These are phyloP conservation scores for Fusarium virguliforme DNA, from an alignment of 2,329 filamentous ascomycete species.

Conservation along the genomic window DNA sequence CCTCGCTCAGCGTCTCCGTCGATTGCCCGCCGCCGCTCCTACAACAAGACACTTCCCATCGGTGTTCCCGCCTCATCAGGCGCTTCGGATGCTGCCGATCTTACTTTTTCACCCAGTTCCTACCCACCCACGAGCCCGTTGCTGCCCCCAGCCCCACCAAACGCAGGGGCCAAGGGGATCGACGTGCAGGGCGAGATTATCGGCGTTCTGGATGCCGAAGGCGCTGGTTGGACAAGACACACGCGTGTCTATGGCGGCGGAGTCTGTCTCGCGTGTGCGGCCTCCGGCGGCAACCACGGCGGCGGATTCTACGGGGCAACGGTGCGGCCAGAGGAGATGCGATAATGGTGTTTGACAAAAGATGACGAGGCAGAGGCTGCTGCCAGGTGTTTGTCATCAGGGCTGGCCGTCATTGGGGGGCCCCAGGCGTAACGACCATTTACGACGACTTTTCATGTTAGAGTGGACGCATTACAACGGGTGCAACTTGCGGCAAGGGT, in stretches of 20 bases:
- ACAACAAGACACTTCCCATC: conserved; percentile 60
- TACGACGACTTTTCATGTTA: conserved; percentile 47
- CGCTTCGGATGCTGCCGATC: conserved; percentile 49
- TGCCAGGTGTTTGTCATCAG: conserved; percentile 24
- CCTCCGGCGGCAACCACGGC: conserved; percentile 61
- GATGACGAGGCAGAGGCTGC: conserved; percentile 3
- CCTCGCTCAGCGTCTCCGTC: conserved; percentile 52
- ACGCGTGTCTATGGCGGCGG: conserved; percentile 74
- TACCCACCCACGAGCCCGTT: conserved; percentile 66
- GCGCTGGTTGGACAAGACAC: conserved; percentile 70
- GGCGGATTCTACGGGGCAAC: conserved; percentile 70
- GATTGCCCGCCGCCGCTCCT: conserved; percentile 60
- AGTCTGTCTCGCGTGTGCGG: conserved; percentile 70
- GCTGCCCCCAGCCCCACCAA: conserved; percentile 65
- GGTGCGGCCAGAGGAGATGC: conserved; percentile 68
- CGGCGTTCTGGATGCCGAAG: conserved; percentile 64
- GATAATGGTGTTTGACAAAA: conserved; percentile 50
- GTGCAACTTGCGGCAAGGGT: conserved; percentile 40
- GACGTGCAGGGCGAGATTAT: conserved; percentile 68
- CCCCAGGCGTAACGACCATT: conserved; percentile 44
- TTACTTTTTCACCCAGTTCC: conserved; percentile 63
- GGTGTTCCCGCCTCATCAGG: conserved; percentile 51
- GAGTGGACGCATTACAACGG: conserved; percentile 38
- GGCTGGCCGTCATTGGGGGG: conserved; percentile 20
- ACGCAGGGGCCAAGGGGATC: conserved; percentile 54